Base-by-base conservation (phyloP, 495 filamentous ascomycete genomes). In the Hyaloscypha hepaticicola region DNA sequence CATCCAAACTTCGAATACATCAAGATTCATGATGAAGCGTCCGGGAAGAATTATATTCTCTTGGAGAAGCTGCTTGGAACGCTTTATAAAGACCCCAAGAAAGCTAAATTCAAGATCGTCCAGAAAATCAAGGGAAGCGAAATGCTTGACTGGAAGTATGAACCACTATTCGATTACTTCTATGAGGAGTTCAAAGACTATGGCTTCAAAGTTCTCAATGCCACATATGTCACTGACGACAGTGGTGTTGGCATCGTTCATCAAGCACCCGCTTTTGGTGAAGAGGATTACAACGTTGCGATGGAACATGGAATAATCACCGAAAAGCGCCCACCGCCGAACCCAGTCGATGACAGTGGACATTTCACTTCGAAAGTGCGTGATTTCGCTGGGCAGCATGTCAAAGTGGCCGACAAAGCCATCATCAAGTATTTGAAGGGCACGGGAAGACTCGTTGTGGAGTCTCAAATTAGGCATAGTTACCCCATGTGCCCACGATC, bases 401-500 rank as follows among this genome's bases (percentile, higher is more conserved):
- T 99, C 65, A 99, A 98, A 80, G 87, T 87, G 56, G 95, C 95
- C 12, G 95, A 99, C 73, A 97, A 92, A 79, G 86, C 83, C 58
- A 98, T 99, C 78, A 94, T 97, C 74, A 96, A 96, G 75, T 76
- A 93, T 69, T 80, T 99, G 25, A 96, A 94, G 77, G 86, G 82
- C 41, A 87, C 81, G 34, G 91, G 90, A 24, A 87, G 93, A 49
- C 65, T 99, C 58, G 82, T 99, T 34, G 91, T 96, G 33, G 92
- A 97, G 61, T 89, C 90, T 38, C 92, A 96, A 76, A 84, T 96
- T 60, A 96, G 85, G 75, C 95, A 99, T 79, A 93, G 90, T 65
- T 96, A 97, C 74, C 93, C 93, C 25, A 94, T 93, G 82, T 99
- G 95, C 77, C 94, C 92, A 84, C 87, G 95, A 28, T 97, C 92